These are phyloP conservation scores for Globisporangium megalacanthum DNA, from an alignment of 352 stramenopile species.

Conservation along the genomic window DNA sequence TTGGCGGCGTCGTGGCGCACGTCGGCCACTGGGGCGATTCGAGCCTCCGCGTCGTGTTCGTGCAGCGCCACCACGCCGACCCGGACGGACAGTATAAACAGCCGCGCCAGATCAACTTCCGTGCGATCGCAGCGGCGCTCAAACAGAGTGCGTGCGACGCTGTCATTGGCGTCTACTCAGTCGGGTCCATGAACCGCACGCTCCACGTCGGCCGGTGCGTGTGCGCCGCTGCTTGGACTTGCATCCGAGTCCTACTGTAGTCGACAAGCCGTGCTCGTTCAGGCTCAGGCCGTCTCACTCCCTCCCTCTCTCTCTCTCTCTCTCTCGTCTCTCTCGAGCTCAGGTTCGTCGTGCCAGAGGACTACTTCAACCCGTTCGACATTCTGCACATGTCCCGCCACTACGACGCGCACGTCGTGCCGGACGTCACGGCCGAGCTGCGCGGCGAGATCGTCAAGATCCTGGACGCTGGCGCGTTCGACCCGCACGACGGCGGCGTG, in stretches of 20 bases:
- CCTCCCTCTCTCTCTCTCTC: too few species aligned
- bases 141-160: conserved; percentile 50
- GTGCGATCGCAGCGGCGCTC: conserved; percentile 64
- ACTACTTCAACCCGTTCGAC: conserved; percentile 88
- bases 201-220: conserved; percentile 39
- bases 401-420: conserved; percentile 84
- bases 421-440: conserved; percentile 45
- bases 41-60: conserved; percentile 67
- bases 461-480: conserved; percentile 34
- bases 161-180: conserved; percentile 83
- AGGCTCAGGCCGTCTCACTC: too few species aligned
- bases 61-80: conserved; percentile 82
- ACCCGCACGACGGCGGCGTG: conserved; percentile 66
- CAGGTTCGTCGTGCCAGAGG: conserved; percentile 71
- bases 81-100: conserved; percentile 72
- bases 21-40: conserved; percentile 43
- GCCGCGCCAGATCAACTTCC: conserved; percentile 85
- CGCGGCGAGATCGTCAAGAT: conserved; percentile 41
- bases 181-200: conserved; percentile 72
- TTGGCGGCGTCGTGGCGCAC: conserved; percentile 55
- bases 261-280: too few species aligned
- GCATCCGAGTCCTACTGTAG: too few species aligned
- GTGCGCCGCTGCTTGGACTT: background rate
- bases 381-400: conserved; percentile 77
- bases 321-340: background rate